A percentile compares a stretch with the other conserved stretches of the same genome.
Conservation (phyloP, 129 eudicot species). For the Daucus carota region DNA sequence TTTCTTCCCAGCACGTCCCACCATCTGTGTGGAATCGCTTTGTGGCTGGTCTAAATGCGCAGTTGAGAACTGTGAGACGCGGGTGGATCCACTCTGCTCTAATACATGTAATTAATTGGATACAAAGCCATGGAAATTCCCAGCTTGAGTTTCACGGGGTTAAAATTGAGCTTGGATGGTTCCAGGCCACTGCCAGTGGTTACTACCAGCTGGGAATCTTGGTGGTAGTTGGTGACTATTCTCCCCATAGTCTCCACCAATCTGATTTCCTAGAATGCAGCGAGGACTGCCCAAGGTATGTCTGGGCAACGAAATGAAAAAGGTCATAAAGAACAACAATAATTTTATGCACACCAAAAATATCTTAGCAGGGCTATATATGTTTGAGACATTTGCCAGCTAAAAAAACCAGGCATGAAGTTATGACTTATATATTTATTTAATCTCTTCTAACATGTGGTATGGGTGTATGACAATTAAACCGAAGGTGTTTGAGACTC, state of each 20-base stretch:
- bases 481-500: background rate
- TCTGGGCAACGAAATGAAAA: background rate
- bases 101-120: slow-evolving; percentile 62
- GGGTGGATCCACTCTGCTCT: slow-evolving; percentile 60
- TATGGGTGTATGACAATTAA: background rate
- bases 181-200: slow-evolving; percentile 85
- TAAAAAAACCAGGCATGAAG: background rate
- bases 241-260: slow-evolving; percentile 32
- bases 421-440: background rate
- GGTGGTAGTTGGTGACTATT: slow-evolving; percentile 55
- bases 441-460: background rate
- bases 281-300: slow-evolving; percentile 55
- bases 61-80: slow-evolving; percentile 66
- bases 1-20: slow-evolving; percentile 63
- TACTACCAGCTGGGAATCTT: slow-evolving; percentile 76
- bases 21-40: slow-evolving; percentile 75
- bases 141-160: slow-evolving; percentile 86
- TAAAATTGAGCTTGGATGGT: slow-evolving; percentile 73
- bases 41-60: slow-evolving; percentile 82
- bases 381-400: background rate
- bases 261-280: slow-evolving; percentile 36
- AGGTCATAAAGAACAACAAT: background rate
- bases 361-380: background rate
- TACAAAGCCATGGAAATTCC: slow-evolving; percentile 67
- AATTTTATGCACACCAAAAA: slow-evolving; percentile 5